Base-by-base conservation (phyloP, 2,329 filamentous ascomycete genomes). In the Nigrospora oryzae region DNA sequence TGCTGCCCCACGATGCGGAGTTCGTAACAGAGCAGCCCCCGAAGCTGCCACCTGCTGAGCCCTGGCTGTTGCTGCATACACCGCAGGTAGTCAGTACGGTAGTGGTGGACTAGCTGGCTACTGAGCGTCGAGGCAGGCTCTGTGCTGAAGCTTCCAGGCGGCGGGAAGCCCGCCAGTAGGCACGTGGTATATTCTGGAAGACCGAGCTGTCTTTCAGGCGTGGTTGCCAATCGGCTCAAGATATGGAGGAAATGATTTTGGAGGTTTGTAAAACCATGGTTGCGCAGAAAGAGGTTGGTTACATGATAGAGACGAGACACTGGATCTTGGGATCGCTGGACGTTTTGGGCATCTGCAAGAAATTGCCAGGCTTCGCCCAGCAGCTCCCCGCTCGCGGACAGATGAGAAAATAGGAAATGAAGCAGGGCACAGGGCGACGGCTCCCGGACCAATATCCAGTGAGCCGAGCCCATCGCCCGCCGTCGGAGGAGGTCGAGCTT, bases 351-450 rank as follows among this genome's bases (percentile, higher is more conserved):
- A 16, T 28, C 17, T 7, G 7, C 34, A 4, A 32, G 23, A 15
- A 41, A 8, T 10, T 32, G 28, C 39, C 39, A 32, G 39, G 28
- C 39, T 8, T 4, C 14, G 6, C 39, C 14, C 42, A 34, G 51
- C 50, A 51, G 13, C 48, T 43, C 11, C 46, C 30, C 1, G 34
- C 13, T 6, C 5, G 13, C 10, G 34, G 34, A 36, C 7, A 36
- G 34, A 11, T 36, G 34, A 11, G 14, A 16, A 6, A 36, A 14
- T 2, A 36, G 34, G 14, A 36, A 16, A 16, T 36, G 34, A 2
- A 36, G 34, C 34, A 36, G 34, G 34, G 34, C 34, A 11, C 13
- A 36, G 6, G 34, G 13, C 34, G 34, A n/a, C 4, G 34, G 34
- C 34, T 36, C 14, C 34, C 15, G 14, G 34, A 11, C 12, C 34